Percentiles rank a stretch among this genome's conserved stretches.
Evolutionary conservation across 2,329 filamentous ascomycete species (phyloP).

Genomic region (Sclerotinia spermophila): DNA sequence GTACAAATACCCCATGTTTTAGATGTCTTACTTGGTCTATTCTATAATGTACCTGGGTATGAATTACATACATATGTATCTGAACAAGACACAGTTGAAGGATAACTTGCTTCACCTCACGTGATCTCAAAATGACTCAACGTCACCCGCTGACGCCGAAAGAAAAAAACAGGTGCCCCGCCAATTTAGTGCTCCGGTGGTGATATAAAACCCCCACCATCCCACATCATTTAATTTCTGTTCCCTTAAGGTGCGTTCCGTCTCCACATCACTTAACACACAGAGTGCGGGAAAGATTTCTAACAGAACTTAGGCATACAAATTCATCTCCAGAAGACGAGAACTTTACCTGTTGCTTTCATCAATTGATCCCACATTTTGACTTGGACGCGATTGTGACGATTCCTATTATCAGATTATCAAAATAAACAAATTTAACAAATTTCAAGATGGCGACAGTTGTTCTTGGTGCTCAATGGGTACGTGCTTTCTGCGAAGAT

Average conservation of each 20-base stretch:
- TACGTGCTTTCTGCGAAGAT: slow-evolving; percentile 41
- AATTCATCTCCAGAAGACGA: neutral
- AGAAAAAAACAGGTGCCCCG: slow-evolving; percentile 16
- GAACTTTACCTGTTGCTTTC: neutral
- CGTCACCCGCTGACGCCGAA: neutral
- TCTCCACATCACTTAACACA: slow-evolving; percentile 19
- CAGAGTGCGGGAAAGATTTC: slow-evolving; percentile 10
- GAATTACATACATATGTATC: neutral
- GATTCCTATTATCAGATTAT: neutral
- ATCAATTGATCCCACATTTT: neutral
- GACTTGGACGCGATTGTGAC: neutral
- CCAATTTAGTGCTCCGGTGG: neutral
- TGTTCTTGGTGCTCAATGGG: slow-evolving; percentile 55
- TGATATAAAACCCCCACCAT: slow-evolving; percentile 17
- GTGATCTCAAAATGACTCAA: slow-evolving; percentile 6
- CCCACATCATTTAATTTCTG: slow-evolving; percentile 14
- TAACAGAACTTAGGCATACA: slow-evolving; percentile 16
- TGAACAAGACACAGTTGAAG: neutral
- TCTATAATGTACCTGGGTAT: neutral
- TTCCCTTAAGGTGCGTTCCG: slow-evolving; percentile 20
- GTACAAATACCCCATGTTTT: neutral
- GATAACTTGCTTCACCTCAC: neutral
- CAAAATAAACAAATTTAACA: slow-evolving; percentile 24
- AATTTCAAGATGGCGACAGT: slow-evolving; percentile 43
- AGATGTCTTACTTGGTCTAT: neutral